Evolutionary conservation across 805 yeast genomes (phyloP).

Genomic region (Candida krabiensis): DNA sequence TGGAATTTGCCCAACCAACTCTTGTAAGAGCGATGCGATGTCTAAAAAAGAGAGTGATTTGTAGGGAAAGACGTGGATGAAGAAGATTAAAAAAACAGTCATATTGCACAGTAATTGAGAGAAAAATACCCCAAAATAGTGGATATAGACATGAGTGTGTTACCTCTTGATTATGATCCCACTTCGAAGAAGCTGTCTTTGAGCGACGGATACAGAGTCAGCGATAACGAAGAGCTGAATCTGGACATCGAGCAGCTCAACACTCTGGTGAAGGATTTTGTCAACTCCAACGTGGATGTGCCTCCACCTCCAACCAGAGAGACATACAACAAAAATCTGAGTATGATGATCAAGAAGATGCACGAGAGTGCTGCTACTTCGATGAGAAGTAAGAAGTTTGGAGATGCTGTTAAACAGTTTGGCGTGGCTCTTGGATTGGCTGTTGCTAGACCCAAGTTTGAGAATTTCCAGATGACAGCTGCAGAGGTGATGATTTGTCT

Average conservation of each 20-base stretch:
- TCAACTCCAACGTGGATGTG: slow-evolving; percentile 45
- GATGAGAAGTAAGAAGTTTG: slow-evolving; percentile 52
- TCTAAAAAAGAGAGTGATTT: too few species aligned
- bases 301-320: slow-evolving; percentile 57
- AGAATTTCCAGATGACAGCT: slow-evolving; percentile 67
- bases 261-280: slow-evolving; percentile 39
- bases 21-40: too few species aligned
- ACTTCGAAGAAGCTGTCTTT: slow-evolving; percentile 29
- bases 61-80: not conserved
- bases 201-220: slow-evolving; percentile 18
- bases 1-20: too few species aligned
- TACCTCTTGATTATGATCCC: slow-evolving; percentile 34
- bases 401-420: slow-evolving; percentile 64
- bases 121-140: too few species aligned
- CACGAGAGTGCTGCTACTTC: slow-evolving; percentile 63
- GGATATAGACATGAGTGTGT: slow-evolving; percentile 9
- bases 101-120: too few species aligned
- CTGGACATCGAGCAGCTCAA: slow-evolving; percentile 36
- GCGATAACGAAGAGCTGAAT: slow-evolving; percentile 23
- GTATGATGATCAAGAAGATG: slow-evolving; percentile 62
- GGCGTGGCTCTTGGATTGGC: slow-evolving; percentile 68
- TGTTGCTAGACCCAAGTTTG: slow-evolving; percentile 67
- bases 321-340: slow-evolving; percentile 52
- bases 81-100: not conserved
- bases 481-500: slow-evolving; percentile 67